A percentile compares a stretch with the other conserved stretches of the same genome.
Evolutionary conservation across 352 stramenopile species (phyloP).

Genomic region (Phytophthora sp.): DNA sequence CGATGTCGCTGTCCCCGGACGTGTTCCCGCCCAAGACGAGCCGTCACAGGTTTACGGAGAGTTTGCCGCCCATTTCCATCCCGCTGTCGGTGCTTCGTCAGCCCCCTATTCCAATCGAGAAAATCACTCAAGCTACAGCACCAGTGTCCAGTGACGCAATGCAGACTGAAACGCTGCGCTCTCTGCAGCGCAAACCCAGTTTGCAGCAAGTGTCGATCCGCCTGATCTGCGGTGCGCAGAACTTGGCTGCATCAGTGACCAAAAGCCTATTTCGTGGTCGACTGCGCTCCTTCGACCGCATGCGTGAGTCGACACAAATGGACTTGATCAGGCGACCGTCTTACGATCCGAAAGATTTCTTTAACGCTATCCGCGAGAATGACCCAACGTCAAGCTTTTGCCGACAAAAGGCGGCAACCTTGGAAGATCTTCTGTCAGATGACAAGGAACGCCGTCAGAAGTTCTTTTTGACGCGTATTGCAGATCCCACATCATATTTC

Average conservation of each 20-base stretch:
- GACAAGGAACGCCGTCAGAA: slow-evolving; percentile 67
- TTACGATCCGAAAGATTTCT: slow-evolving; percentile 72
- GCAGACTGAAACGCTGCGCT: slow-evolving; percentile 12
- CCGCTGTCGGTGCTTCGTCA: slow-evolving; percentile 74
- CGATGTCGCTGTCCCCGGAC: slow-evolving; percentile 80
- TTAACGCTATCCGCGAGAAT: slow-evolving; percentile 84
- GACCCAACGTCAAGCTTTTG: slow-evolving; percentile 86
- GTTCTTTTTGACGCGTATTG: slow-evolving; percentile 85
- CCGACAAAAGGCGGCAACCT: slow-evolving; percentile 68
- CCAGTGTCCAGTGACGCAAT: slow-evolving; percentile 16
- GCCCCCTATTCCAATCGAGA: slow-evolving; percentile 57
- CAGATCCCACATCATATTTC: slow-evolving; percentile 90
- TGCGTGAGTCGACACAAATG: slow-evolving; percentile 54
- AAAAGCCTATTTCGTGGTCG: slow-evolving; percentile 79
- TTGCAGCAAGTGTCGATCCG: slow-evolving; percentile 78
- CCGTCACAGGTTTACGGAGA: slow-evolving; percentile 83
- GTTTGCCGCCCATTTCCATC: slow-evolving; percentile 83
- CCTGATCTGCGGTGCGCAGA: slow-evolving; percentile 77
- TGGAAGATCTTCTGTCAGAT: slow-evolving; percentile 81
- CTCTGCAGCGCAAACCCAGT: slow-evolving; percentile 39
- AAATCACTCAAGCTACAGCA: slow-evolving; percentile 25
- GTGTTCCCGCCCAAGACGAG: slow-evolving; percentile 89
- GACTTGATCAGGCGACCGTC: slow-evolving; percentile 75
- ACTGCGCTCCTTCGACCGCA: slow-evolving; percentile 63
- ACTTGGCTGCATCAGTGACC: slow-evolving; percentile 70